Conservation (phyloP, 2,329 filamentous ascomycete species). For the Neonectria hederae region DNA sequence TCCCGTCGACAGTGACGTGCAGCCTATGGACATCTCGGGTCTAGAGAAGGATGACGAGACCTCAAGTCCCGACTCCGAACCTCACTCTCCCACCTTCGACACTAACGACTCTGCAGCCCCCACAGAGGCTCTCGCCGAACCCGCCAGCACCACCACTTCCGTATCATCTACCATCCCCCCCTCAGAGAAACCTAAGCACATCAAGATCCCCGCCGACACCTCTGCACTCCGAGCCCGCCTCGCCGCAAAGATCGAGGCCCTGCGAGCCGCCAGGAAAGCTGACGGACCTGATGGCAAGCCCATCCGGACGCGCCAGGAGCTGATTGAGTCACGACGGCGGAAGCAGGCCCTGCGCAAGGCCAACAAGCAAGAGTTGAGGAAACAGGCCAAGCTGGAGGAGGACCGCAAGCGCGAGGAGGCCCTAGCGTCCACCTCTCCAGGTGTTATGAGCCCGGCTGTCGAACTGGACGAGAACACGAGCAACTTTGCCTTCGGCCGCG, state of each 20-base stretch:
- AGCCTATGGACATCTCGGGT: constrained; percentile 42
- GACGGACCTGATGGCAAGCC: constrained; percentile 80
- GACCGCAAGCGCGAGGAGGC: constrained; percentile 72
- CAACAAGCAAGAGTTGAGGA: constrained; percentile 86
- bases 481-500: constrained; percentile 88
- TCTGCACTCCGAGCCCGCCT: constrained; percentile 81
- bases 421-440: constrained; percentile 69
- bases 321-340: constrained; percentile 87
- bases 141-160: constrained; percentile 71
- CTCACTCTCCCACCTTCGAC: constrained; percentile 66
- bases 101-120: constrained; percentile 53
- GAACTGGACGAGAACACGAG: constrained; percentile 63
- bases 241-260: constrained; percentile 82
- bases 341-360: constrained; percentile 89
- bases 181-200: constrained; percentile 70
- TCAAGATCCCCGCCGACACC: constrained; percentile 75
- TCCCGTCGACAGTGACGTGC: constrained; percentile 27
- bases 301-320: constrained; percentile 86
- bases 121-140: constrained; percentile 53
- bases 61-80: constrained; percentile 63
- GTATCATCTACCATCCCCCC: constrained; percentile 72
- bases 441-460: constrained; percentile 65
- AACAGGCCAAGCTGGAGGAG: constrained; percentile 82
- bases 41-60: constrained; percentile 54
- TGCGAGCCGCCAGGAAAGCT: constrained; percentile 87